Evolutionary conservation across 2,329 filamentous ascomycete species (phyloP).

Genomic region (Chaetothyriales sp.): DNA sequence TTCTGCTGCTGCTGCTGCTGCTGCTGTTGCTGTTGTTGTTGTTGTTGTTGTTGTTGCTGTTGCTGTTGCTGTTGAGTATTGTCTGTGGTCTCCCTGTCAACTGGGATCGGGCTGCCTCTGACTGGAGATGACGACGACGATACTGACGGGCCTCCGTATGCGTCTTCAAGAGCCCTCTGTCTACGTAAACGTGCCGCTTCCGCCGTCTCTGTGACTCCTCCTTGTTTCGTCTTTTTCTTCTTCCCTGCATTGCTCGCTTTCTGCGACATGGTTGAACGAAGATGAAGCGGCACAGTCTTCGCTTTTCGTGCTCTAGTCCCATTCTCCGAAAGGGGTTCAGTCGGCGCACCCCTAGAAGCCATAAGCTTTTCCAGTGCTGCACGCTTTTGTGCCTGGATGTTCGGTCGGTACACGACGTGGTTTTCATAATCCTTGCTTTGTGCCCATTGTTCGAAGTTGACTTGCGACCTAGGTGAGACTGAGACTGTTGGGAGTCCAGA

Average conservation of each 20-base stretch:
- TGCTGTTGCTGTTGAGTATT: neutral
- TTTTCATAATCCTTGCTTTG: neutral
- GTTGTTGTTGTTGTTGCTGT: neutral
- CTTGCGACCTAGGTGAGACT: neutral
- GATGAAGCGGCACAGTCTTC: neutral
- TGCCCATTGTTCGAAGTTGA: neutral
- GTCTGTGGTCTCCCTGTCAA: neutral
- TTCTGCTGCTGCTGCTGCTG: neutral
- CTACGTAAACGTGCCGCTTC: neutral
- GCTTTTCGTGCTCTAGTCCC: neutral
- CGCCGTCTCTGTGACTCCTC: neutral
- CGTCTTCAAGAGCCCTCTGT: neutral
- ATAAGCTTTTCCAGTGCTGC: neutral
- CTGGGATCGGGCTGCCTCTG: no score
- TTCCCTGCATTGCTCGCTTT: conserved; percentile 11
- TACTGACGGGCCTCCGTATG: neutral
- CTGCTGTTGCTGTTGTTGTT: neutral
- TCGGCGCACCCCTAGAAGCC: neutral
- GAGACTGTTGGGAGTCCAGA: neutral
- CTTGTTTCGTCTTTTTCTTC: conserved; percentile 4
- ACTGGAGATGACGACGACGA: neutral
- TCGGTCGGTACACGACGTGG: neutral
- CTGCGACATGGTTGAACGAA: conserved; percentile 12
- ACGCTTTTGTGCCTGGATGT: neutral
- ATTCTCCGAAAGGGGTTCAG: neutral